These are phyloP conservation scores for Pseudofabraea citricarpa DNA, from an alignment of 2,329 filamentous ascomycete genomes.

Conservation along the genomic window DNA sequence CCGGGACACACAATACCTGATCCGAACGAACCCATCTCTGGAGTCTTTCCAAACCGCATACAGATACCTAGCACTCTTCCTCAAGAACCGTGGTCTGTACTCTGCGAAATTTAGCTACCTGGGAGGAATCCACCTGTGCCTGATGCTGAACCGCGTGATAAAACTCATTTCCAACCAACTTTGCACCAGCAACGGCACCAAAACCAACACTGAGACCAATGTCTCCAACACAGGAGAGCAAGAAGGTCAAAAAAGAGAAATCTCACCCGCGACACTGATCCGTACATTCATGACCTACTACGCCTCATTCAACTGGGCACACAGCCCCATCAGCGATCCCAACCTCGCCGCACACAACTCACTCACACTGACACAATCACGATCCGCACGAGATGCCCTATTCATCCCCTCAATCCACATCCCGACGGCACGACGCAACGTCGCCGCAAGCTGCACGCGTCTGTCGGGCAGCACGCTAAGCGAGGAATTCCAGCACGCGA, in stretches of 20 bases:
- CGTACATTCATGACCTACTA: constrained; percentile 61
- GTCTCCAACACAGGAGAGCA: background rate
- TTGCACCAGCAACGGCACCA: too few species aligned
- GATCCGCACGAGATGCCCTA: constrained; percentile 54
- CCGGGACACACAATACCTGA: constrained; percentile 57
- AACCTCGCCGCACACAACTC: constrained; percentile 38
- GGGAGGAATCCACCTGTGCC: constrained; percentile 58
- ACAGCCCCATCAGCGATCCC: constrained; percentile 51
- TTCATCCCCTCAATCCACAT: constrained; percentile 59
- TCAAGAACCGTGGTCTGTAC: constrained; percentile 57
- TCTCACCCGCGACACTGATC: constrained; percentile 28
- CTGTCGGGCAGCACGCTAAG: constrained; percentile 8
- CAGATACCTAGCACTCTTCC: constrained; percentile 58
- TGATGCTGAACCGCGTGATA: constrained; percentile 55
- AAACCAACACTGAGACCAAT: too few species aligned
- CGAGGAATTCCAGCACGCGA: constrained; percentile 7
- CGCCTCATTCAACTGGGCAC: constrained; percentile 53
- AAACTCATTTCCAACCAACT: constrained; percentile 46
- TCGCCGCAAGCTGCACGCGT: constrained; percentile 37
- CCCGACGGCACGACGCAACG: constrained; percentile 50
- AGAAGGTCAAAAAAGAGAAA: background rate
- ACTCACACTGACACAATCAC: too few species aligned
- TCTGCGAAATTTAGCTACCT: constrained; percentile 61
- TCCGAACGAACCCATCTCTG: constrained; percentile 54
- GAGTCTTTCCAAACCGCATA: constrained; percentile 54